phyloP scores from a whole-genome alignment of 164 flowering plant genomes.

The Dillenia turbinata region DNA sequence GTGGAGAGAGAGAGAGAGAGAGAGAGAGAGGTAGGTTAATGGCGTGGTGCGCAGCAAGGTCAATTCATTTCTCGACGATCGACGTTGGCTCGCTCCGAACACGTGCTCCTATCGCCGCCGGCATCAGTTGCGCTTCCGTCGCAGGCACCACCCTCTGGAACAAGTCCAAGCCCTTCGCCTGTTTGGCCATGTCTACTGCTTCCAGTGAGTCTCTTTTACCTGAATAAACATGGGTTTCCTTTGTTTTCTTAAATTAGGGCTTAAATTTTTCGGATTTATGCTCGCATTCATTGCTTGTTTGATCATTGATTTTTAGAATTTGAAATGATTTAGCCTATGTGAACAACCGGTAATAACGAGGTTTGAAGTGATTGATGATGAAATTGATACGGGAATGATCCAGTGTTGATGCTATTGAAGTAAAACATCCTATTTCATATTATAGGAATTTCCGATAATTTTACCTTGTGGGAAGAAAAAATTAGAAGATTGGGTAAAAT shows the following conservation, averaged over 20 bases:
- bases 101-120: constrained; percentile 37
- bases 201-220: constrained; percentile 16
- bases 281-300: not conserved
- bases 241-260: not conserved
- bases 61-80: constrained; percentile 37
- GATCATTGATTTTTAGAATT: not conserved
- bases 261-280: not conserved
- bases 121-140: constrained; percentile 46
- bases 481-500: too few species aligned
- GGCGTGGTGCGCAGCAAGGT: constrained; percentile 49
- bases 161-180: constrained; percentile 43
- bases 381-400: too few species aligned
- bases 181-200: constrained; percentile 33
- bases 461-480: too few species aligned
- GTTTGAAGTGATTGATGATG: too few species aligned
- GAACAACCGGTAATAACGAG: too few species aligned
- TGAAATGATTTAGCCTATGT: not conserved
- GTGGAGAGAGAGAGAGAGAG: not conserved
- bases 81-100: constrained; percentile 36
- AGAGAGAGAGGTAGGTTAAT: constrained; percentile 12
- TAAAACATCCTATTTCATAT: too few species aligned
- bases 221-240: not conserved
- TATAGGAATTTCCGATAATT: too few species aligned
- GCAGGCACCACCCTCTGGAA: constrained; percentile 37
- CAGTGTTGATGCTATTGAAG: too few species aligned